Evolutionary conservation across 192 early-diverging fungal genomes (phyloP).

Genomic region (Entrophospora sp.): DNA sequence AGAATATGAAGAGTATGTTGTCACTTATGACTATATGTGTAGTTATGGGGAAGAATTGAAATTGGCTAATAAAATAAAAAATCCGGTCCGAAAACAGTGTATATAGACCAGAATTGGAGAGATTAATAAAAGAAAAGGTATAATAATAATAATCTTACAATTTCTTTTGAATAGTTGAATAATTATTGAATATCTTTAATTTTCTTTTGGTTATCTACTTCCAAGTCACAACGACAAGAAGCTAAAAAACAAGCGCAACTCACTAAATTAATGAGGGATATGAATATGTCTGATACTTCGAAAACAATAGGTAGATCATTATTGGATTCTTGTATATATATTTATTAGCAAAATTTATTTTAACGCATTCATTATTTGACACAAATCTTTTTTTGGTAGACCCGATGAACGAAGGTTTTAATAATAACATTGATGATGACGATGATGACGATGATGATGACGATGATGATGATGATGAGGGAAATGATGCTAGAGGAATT

Average conservation of each 20-base stretch:
- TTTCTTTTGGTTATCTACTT: no score
- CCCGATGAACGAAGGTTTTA: slow-evolving; percentile 32
- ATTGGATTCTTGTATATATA: neutral
- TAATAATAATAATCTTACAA: neutral
- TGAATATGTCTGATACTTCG: slow-evolving; percentile 53
- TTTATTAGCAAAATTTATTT: no score
- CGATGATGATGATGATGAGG: slow-evolving; percentile 17
- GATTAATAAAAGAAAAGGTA: slow-evolving; percentile 56
- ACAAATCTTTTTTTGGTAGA: slow-evolving; percentile 18
- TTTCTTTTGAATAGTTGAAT: neutral
- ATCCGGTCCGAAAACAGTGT: no score
- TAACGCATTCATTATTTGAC: slow-evolving; percentile 2
- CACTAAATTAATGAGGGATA: slow-evolving; percentile 78
- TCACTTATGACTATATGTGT: neutral
- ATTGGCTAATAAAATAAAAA: no score
- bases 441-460: slow-evolving; percentile 31
- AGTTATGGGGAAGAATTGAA: no score
- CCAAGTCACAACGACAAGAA: slow-evolving; percentile 41
- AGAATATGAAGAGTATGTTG: slow-evolving; percentile 71
- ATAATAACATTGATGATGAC: slow-evolving; percentile 23
- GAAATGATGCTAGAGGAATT: neutral
- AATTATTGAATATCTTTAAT: no score
- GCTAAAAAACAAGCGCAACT: slow-evolving; percentile 64
- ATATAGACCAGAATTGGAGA: slow-evolving; percentile 78
- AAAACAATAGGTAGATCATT: slow-evolving; percentile 28